Evolutionary conservation across 2,329 filamentous ascomycete species (phyloP).

Genomic region (Fusarium sp.): DNA sequence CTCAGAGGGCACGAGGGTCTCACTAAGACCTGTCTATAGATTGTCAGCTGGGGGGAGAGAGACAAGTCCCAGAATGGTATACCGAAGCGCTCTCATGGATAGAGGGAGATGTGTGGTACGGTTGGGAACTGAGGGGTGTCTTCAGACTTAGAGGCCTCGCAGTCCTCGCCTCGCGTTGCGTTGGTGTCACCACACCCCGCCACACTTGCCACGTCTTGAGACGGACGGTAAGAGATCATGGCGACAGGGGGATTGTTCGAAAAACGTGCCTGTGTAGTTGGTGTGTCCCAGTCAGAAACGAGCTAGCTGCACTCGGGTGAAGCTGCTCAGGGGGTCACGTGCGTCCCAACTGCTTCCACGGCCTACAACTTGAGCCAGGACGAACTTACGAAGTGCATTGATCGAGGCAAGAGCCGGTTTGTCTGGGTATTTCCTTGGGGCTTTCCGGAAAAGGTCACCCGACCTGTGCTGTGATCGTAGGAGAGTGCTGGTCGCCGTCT

Average conservation of each 20-base stretch:
- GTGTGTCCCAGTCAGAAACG: neutral
- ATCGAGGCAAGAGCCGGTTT: neutral
- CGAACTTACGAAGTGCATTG: neutral
- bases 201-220: conserved; percentile 29
- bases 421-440: neutral
- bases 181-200: conserved; percentile 28
- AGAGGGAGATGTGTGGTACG: conserved; percentile 18
- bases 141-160: conserved; percentile 18
- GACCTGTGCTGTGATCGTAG: conserved; percentile 5
- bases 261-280: conserved; percentile 12
- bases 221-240: conserved; percentile 8
- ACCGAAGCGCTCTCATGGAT: conserved; percentile 9
- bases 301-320: neutral
- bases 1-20: conserved; percentile 16
- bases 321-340: neutral
- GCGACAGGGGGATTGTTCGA: conserved; percentile 10
- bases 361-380: neutral
- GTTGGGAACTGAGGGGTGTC: conserved; percentile 9
- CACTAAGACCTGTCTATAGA: neutral
- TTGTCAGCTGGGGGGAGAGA: neutral
- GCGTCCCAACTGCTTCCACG: neutral
- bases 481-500: conserved; percentile 16
- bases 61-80: conserved; percentile 2
- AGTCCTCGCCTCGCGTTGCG: conserved; percentile 26
- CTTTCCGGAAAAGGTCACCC: neutral